Evolutionary conservation across 2,329 filamentous ascomycete genomes (phyloP), one percentile per base, ranked within the genome.

Genomic region (Fonsecaea pedrosoi): DNA sequence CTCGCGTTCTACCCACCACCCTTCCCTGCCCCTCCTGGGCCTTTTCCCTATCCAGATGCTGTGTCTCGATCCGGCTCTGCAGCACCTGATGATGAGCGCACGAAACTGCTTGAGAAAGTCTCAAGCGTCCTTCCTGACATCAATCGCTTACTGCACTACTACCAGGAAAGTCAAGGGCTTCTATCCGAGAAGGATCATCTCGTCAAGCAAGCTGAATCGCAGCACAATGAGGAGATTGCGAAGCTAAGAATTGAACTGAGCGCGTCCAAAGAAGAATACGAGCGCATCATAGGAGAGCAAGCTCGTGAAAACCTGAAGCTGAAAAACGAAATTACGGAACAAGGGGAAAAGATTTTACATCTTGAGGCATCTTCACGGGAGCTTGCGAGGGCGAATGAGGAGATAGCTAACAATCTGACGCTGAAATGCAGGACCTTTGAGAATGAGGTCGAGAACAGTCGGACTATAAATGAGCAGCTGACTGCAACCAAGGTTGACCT

Each of bases 101-200:
- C 60, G 1, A 64, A 35, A 45, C 57, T 70, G 15, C 50, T 70
- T 32, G 68, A 79, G 56, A 77, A 81, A 32, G 81, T 83, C 50
- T 78, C 82, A 69, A 79, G 76, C 56, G 80, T 80, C 10, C 79
- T 83, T 65, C 82, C 82, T 0, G 82, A 83, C 62, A 77, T 83
- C 66, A 80, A 78, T 65, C 77, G 78, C 55, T 74, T 81, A 57
- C 74, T 80, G 35, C 73, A 76, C 64, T 80, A 81, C 55, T 85
- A 84, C 75, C 83, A 82, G 68, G 81, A 82, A 63, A 83, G 82
- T 2, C 82, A 85, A 64, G 81, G 76, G 60, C 82, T 84, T 71
- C 77, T 86, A 10, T 79, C 78, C 34, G 78, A 80, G 37, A 79
- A 82, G 15, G 83, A 85, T 67, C 80, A 82, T 35, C 77, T 83